A percentile compares a stretch with the other conserved stretches of the same genome.
phyloP scores from a whole-genome alignment of 1,139 yeast genomes.

The Debaryomycetaceae sp. region DNA sequence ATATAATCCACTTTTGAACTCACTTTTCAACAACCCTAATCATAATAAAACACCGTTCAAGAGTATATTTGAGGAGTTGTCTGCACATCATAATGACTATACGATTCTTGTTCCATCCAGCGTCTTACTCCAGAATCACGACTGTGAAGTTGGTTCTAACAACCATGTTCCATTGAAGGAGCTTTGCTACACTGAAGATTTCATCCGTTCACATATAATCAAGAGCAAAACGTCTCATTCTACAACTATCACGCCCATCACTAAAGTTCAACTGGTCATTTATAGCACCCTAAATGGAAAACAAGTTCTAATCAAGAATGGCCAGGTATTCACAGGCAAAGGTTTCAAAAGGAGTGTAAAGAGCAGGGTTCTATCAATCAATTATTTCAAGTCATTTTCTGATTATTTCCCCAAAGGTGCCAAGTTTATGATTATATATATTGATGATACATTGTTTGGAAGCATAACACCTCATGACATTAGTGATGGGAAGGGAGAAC shows the following conservation, averaged over 20 bases:
- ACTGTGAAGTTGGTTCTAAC: slow-evolving; percentile 9
- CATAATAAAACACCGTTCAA: slow-evolving; percentile 51
- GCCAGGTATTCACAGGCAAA: slow-evolving; percentile 49
- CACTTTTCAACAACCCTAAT: slow-evolving; percentile 64
- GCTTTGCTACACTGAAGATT: slow-evolving; percentile 60
- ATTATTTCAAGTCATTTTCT: slow-evolving; percentile 43
- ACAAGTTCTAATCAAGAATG: slow-evolving; percentile 57
- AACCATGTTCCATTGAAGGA: slow-evolving; percentile 44
- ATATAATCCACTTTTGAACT: slow-evolving; percentile 64
- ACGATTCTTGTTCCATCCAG: slow-evolving; percentile 64
- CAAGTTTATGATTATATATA: slow-evolving; percentile 49
- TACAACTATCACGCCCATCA: slow-evolving; percentile 35
- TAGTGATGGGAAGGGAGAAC: no score
- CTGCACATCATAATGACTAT: slow-evolving; percentile 43
- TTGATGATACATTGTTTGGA: slow-evolving; percentile 52
- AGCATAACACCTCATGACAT: slow-evolving; percentile 7
- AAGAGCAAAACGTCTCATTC: slow-evolving; percentile 32
- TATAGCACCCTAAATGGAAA: slow-evolving; percentile 60
- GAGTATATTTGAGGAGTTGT: slow-evolving; percentile 41
- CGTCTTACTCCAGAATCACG: slow-evolving; percentile 38
- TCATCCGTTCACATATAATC: slow-evolving; percentile 68
- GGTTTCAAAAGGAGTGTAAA: slow-evolving; percentile 54
- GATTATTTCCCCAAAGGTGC: slow-evolving; percentile 48
- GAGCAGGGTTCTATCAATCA: slow-evolving; percentile 41
- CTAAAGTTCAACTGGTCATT: slow-evolving; percentile 42